Conservation (phyloP, 176 grass and related monocot species). For the Oryza coarctata region DNA sequence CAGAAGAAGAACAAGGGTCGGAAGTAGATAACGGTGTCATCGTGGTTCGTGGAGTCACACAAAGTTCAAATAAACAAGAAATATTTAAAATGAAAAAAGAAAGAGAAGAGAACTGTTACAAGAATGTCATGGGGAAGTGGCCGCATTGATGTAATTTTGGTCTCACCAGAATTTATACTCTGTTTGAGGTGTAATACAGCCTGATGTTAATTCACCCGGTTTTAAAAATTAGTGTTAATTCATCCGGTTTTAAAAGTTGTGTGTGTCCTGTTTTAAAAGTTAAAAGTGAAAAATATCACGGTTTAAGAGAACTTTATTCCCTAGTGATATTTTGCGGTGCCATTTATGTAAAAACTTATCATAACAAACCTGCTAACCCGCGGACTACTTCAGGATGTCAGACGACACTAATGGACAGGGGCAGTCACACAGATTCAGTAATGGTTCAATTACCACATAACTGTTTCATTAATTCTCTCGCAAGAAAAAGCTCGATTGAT, state of each 20-base stretch:
- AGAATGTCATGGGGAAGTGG: not conserved
- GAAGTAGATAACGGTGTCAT: not conserved
- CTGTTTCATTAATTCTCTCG: not conserved
- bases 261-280: too few species aligned
- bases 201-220: not conserved
- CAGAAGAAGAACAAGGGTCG: conserved; percentile 38
- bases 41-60: not conserved
- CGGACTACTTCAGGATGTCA: too few species aligned
- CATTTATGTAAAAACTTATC: too few species aligned
- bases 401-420: too few species aligned
- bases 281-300: too few species aligned
- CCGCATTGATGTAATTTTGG: not conserved
- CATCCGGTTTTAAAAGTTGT: not conserved
- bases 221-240: not conserved
- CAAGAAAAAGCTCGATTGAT: not conserved
- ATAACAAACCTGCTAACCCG: too few species aligned
- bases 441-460: not conserved
- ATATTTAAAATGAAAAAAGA: too few species aligned
- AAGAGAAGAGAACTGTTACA: too few species aligned
- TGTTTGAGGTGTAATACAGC: not conserved
- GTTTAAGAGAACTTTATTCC: too few species aligned
- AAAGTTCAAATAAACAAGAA: not conserved
- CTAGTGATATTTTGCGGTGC: too few species aligned
- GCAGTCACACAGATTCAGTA: not conserved
- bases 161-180: not conserved